A percentile compares a stretch with the other conserved stretches of the same genome.
Conservation (phyloP, 2,329 filamentous ascomycete genomes). For the Aspergillus neotritici region DNA sequence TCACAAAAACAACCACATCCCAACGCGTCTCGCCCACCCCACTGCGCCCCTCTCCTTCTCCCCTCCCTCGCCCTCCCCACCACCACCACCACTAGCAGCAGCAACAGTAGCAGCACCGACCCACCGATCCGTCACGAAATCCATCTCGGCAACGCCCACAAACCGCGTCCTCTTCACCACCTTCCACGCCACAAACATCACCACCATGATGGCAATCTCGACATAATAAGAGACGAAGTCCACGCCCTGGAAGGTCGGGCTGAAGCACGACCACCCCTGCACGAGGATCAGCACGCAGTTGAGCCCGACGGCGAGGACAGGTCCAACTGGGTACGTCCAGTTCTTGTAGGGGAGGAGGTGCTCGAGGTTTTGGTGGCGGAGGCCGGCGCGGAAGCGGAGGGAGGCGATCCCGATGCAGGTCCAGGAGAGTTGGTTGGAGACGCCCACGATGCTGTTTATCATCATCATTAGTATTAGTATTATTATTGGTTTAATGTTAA, state of each 20-base stretch:
- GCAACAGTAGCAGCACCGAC: conserved; percentile 19
- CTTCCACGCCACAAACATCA: conserved; percentile 55
- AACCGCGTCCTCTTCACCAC: conserved; percentile 44
- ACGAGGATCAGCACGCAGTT: conserved; percentile 58
- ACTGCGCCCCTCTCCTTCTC: conserved; percentile 10
- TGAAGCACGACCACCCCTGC: conserved; percentile 58
- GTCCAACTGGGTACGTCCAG: conserved; percentile 61
- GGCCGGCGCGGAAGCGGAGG: conserved; percentile 57
- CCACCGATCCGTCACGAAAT: conserved; percentile 38
- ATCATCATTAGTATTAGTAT: background rate
- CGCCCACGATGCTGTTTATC: conserved; percentile 52
- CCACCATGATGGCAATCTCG: conserved; percentile 55
- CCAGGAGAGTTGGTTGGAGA: conserved; percentile 64
- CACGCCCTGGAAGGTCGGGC: conserved; percentile 51
- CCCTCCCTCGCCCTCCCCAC: conserved; percentile 7
- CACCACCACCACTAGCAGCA: conserved; percentile 24
- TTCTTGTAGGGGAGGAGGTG: conserved; percentile 60
- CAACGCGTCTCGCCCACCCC: conserved; percentile 23
- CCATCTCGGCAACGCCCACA: conserved; percentile 45
- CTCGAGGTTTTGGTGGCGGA: conserved; percentile 55
- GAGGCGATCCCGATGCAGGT: conserved; percentile 58
- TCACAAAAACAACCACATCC: conserved; percentile 39
- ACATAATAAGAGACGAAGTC: conserved; percentile 61
- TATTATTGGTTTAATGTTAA: background rate
- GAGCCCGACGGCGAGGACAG: conserved; percentile 51